These are phyloP conservation scores for Neurospora tetraspora DNA, from an alignment of 495 filamentous ascomycete species.

Conservation along the genomic window DNA sequence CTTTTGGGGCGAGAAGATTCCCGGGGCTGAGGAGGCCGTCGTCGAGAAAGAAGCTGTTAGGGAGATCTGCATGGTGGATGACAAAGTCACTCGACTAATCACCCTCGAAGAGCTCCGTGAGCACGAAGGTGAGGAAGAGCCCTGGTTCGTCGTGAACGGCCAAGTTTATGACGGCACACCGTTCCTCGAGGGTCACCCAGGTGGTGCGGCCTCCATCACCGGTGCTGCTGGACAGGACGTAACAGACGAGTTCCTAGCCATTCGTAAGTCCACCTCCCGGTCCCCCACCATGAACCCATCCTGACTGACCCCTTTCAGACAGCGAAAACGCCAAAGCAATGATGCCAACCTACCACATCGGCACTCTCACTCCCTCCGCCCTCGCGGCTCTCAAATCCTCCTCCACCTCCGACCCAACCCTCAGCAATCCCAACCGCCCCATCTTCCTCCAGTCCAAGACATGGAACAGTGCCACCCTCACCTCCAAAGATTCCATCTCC, in stretches of 20 bases:
- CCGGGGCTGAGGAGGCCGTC: constrained; percentile 42
- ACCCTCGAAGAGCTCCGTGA: constrained; percentile 61
- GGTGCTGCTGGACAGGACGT: constrained; percentile 74
- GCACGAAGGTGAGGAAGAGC: constrained; percentile 55
- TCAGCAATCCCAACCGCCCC: constrained; percentile 58
- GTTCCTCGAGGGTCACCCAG: constrained; percentile 81
- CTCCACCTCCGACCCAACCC: constrained; percentile 32
- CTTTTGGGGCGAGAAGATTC: constrained; percentile 72
- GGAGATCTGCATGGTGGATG: constrained; percentile 75
- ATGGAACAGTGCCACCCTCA: constrained; percentile 64
- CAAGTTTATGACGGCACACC: constrained; percentile 85
- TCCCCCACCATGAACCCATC: background rate
- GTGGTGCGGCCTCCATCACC: constrained; percentile 80
- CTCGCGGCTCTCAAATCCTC: constrained; percentile 50
- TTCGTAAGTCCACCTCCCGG: constrained; percentile 52
- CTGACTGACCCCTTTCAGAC: constrained; percentile 39
- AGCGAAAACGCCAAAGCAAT: constrained; percentile 87
- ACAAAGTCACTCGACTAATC: constrained; percentile 51
- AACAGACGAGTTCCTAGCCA: constrained; percentile 91
- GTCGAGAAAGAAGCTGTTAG: constrained; percentile 34
- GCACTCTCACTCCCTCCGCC: constrained; percentile 67
- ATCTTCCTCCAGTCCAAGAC: constrained; percentile 60
- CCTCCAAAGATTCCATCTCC: constrained; percentile 56
- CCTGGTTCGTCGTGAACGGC: constrained; percentile 89
- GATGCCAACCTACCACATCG: constrained; percentile 86